Evolutionary conservation across 768 basidiomycete species (phyloP).

Genomic region (Rhizopogon salebrosus): DNA sequence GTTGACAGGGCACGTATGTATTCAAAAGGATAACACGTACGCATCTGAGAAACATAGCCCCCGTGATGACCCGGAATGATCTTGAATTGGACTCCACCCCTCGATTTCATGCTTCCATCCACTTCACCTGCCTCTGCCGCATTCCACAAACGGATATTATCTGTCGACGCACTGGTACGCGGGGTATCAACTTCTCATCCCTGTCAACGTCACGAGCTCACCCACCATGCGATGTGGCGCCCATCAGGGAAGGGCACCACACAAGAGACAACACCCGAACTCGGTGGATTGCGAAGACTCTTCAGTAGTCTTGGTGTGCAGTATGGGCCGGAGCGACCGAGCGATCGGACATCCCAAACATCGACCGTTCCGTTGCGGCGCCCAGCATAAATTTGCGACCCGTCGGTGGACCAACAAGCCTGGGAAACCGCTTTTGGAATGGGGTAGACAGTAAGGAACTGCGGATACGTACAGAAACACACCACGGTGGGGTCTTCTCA

Average conservation of each 20-base stretch:
- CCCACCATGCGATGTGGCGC: slow-evolving; percentile 86
- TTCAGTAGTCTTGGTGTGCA: slow-evolving; percentile 75
- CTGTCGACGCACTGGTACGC: slow-evolving; percentile 70
- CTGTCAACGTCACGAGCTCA: slow-evolving; percentile 12
- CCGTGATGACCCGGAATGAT: slow-evolving; percentile 96
- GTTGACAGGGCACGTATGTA: slow-evolving; percentile 15
- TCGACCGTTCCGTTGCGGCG: slow-evolving; percentile 87
- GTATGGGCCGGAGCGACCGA: slow-evolving; percentile 56
- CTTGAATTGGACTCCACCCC: slow-evolving; percentile 81
- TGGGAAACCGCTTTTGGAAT: slow-evolving; percentile 26
- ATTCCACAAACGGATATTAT: slow-evolving; percentile 94
- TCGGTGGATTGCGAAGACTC: slow-evolving; percentile 78
- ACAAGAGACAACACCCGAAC: slow-evolving; percentile 89
- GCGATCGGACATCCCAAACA: slow-evolving; percentile 88
- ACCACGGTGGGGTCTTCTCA: slow-evolving; percentile 94
- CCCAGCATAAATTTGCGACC: slow-evolving; percentile 85
- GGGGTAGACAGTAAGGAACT: slow-evolving; percentile 1
- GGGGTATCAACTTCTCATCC: slow-evolving; percentile 17
- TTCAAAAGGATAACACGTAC: slow-evolving; percentile 45
- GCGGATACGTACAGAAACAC: slow-evolving; percentile 69
- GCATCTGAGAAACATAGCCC: slow-evolving; percentile 87
- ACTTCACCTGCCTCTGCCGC: slow-evolving; percentile 69
- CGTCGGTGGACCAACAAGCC: slow-evolving; percentile 94
- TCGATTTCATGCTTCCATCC: slow-evolving; percentile 56
- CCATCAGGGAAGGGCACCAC: slow-evolving; percentile 89